A percentile compares a stretch with the other conserved stretches of the same genome.
Evolutionary conservation across 169 alveolate genomes (phyloP).

Genomic region (Plasmodium fragile): DNA sequence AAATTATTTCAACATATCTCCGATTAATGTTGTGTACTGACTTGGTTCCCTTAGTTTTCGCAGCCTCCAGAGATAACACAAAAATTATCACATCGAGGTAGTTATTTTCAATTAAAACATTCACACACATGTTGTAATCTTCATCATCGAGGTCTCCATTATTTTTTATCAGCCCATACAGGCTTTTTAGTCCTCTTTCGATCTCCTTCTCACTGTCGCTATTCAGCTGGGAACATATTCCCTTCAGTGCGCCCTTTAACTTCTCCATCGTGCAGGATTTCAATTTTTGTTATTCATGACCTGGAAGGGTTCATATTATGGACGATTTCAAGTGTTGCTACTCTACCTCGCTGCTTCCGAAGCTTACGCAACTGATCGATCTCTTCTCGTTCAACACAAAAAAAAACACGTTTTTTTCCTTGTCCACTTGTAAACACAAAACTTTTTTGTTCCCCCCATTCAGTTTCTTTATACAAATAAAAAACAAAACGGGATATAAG

Average conservation of each 20-base stretch:
- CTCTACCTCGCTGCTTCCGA: not conserved
- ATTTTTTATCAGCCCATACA: conserved; percentile 23
- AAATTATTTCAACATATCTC: conserved; percentile 40
- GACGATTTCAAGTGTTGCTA: not conserved
- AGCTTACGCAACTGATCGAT: not conserved
- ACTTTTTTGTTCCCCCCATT: not conserved
- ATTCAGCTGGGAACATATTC: conserved; percentile 34
- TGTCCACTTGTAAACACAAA: not conserved
- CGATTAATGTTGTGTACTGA: not conserved
- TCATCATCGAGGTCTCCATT: conserved; percentile 3
- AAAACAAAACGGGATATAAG: not conserved
- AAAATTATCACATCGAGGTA: conserved; percentile 19
- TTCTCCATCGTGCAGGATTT: conserved; percentile 2
- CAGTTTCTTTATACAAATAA: not conserved
- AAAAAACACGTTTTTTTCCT: not conserved
- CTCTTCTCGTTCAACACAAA: not conserved
- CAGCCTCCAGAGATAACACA: conserved; percentile 10
- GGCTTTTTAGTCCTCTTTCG: conserved; percentile 14
- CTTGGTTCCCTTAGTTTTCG: conserved; percentile 6
- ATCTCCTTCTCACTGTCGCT: conserved; percentile 25
- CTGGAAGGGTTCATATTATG: not conserved
- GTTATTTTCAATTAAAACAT: conserved; percentile 32
- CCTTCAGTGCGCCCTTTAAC: not conserved
- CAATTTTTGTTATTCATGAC: not conserved
- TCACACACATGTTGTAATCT: conserved; percentile 18